Conservation (phyloP, 2,329 filamentous ascomycete genomes). For the Fonsecaea pedrosoi region DNA sequence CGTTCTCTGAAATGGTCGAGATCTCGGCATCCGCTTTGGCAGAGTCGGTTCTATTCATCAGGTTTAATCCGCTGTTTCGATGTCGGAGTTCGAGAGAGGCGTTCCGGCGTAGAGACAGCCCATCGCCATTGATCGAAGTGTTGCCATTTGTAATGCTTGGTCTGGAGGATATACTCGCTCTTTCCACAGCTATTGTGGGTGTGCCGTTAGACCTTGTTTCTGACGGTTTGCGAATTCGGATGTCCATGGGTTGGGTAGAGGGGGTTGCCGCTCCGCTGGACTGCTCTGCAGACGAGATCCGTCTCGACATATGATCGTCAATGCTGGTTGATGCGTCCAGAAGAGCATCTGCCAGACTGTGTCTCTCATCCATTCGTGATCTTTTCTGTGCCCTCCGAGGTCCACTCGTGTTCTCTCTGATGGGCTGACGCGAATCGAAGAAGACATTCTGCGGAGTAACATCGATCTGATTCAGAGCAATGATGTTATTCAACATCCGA, state of each 20-base stretch:
- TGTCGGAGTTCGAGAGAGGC: slow-evolving; percentile 48
- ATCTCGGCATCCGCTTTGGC: slow-evolving; percentile 70
- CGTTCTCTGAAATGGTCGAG: slow-evolving; percentile 68
- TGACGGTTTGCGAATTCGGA: slow-evolving; percentile 20
- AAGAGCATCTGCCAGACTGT: slow-evolving; percentile 88
- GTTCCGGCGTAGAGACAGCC: slow-evolving; percentile 36
- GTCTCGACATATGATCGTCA: slow-evolving; percentile 58
- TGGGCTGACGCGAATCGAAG: slow-evolving; percentile 72
- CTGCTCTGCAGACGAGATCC: slow-evolving; percentile 25
- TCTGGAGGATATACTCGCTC: slow-evolving; percentile 27
- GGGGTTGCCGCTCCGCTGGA: slow-evolving; percentile 30
- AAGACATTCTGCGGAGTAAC: slow-evolving; percentile 88
- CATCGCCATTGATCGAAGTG: slow-evolving; percentile 29
- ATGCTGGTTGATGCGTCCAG: slow-evolving; percentile 91
- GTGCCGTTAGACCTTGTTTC: slow-evolving; percentile 4
- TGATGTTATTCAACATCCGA: slow-evolving; percentile 64
- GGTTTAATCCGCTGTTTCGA: slow-evolving; percentile 64
- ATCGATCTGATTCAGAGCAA: slow-evolving; percentile 75
- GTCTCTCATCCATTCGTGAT: slow-evolving; percentile 56
- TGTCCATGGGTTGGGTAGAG: slow-evolving; percentile 31
- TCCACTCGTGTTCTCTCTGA: slow-evolving; percentile 42
- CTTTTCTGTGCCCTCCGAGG: slow-evolving; percentile 41
- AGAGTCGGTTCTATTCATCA: slow-evolving; percentile 64
- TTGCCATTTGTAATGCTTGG: slow-evolving; percentile 24
- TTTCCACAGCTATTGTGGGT: slow-evolving; percentile 30